Evolutionary conservation across 75 land plant genomes (phyloP), one percentile per base, ranked within the genome.

Genomic region (Selaginella moellendorffii): DNA sequence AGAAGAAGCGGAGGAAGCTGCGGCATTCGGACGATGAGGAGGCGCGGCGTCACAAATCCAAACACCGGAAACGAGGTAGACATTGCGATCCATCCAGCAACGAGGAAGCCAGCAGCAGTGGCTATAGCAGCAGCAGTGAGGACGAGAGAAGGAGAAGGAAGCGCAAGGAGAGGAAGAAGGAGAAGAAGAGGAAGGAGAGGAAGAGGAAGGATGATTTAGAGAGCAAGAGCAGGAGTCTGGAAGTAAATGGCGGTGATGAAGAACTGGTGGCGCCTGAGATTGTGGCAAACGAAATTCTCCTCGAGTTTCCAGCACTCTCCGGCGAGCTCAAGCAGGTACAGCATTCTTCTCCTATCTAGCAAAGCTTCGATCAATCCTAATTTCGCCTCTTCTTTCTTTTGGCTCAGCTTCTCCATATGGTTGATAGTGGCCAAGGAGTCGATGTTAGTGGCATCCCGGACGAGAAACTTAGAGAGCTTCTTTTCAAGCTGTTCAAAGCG

Each of bases 371-470:
- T n/a, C n/a, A n/a, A n/a, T n/a, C n/a, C n/a, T n/a, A n/a, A n/a
- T n/a, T n/a, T n/a, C n/a, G n/a, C n/a, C n/a, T n/a, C n/a, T n/a
- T n/a, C n/a, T n/a, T 36, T 36, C 46, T 36, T 5, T 36, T 36
- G 46, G 46, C 14, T 36, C 84, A 92, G 97, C 81, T 92, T 42
- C 66, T 93, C 68, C 68, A 81, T 70, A 81, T 88, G 95, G 62
- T 93, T 68, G 98, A 93, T 68, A 75, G 71, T 69, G 96, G 98
- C 14, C 90, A 93, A 77, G 98, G 86, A 22, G 90, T 88, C 53
- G 98, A 93, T 65, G 72, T 85, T 24, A 68, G 65, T 23, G 90
- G 81, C 21, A 58, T 88, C 29, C 73, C 87, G 14, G 74, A 83
- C 63, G 74, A 69, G 42, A 53, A n/a, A 27, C 66, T 92, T 56